Evolutionary conservation across 495 filamentous ascomycete species (phyloP).

Genomic region (Aspergillus carlsbadensis): DNA sequence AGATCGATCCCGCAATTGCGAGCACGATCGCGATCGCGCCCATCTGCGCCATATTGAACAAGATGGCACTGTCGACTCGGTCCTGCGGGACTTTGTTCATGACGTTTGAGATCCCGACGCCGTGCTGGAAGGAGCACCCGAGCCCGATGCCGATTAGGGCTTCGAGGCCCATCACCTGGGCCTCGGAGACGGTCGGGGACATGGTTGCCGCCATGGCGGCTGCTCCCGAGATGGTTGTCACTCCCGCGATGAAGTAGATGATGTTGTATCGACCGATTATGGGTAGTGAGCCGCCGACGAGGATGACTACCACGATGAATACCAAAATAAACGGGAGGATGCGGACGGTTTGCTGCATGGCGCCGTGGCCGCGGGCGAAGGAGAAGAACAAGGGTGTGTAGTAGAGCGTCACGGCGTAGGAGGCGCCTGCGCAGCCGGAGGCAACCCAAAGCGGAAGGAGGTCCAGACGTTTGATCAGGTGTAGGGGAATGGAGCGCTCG

Average conservation of each 20-base stretch:
- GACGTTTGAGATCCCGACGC: slow-evolving; percentile 14
- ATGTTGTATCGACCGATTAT: slow-evolving; percentile 6
- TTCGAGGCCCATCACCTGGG: slow-evolving; percentile 8
- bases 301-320: slow-evolving; percentile 9
- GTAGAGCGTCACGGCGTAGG: slow-evolving; percentile 16
- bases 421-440: slow-evolving; percentile 12
- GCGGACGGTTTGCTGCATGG: slow-evolving; percentile 37
- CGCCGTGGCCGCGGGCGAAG: slow-evolving; percentile 37
- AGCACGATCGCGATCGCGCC: slow-evolving; percentile 10
- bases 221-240: neutral
- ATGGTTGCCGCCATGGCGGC: slow-evolving; percentile 8
- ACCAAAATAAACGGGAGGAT: slow-evolving; percentile 32
- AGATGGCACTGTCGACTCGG: slow-evolving; percentile 9
- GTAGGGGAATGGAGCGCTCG: slow-evolving; percentile 9
- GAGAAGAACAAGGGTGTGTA: slow-evolving; percentile 48
- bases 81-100: slow-evolving; percentile 4
- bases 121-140: slow-evolving; percentile 16
- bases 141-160: slow-evolving; percentile 14
- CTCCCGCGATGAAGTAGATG: slow-evolving; percentile 7
- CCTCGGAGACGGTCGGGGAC: neutral
- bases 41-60: slow-evolving; percentile 17
- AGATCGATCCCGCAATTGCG: slow-evolving; percentile 10
- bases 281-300: slow-evolving; percentile 3
- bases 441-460: slow-evolving; percentile 14
- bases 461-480: slow-evolving; percentile 6